Conservation (phyloP, 441 rosid species). For the Populus hybrid region DNA sequence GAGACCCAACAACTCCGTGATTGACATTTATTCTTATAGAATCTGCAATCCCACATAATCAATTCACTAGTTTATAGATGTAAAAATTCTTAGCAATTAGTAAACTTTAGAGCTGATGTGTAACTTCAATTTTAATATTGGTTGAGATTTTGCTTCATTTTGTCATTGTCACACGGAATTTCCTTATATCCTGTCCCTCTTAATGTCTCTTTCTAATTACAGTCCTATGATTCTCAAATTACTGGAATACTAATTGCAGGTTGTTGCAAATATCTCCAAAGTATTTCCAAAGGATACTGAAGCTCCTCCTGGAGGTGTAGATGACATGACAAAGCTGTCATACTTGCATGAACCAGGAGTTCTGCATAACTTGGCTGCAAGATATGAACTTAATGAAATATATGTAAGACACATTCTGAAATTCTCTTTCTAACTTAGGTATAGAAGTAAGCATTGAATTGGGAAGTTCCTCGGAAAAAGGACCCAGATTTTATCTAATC, state of each 20-base stretch:
- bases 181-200: background rate
- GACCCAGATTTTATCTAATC: background rate
- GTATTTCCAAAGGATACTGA: conserved; percentile 95
- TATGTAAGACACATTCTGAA: conserved; percentile 53
- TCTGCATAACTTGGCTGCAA: conserved; percentile 76
- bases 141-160: conserved; percentile 19
- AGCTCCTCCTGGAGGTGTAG: conserved; percentile 97
- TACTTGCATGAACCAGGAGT: conserved; percentile 99
- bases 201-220: background rate
- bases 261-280: conserved; percentile 71
- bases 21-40: conserved; percentile 9
- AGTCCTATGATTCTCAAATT: conserved; percentile 9
- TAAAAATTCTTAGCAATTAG: background rate
- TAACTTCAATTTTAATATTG: conserved; percentile 11
- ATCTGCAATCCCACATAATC: background rate
- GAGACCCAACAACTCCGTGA: conserved; percentile 7
- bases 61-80: background rate
- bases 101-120: background rate
- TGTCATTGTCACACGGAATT: conserved; percentile 15
- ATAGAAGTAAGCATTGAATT: conserved; percentile 5
- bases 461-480: conserved; percentile 5
- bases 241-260: conserved; percentile 43
- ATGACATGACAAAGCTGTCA: conserved; percentile 99
- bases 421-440: conserved; percentile 7
- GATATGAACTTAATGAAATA: conserved; percentile 97